Percentiles rank a stretch among this genome's conserved stretches.
phyloP scores from a whole-genome alignment of 2,329 filamentous ascomycete genomes.

The Cytospora paraplurivora region DNA sequence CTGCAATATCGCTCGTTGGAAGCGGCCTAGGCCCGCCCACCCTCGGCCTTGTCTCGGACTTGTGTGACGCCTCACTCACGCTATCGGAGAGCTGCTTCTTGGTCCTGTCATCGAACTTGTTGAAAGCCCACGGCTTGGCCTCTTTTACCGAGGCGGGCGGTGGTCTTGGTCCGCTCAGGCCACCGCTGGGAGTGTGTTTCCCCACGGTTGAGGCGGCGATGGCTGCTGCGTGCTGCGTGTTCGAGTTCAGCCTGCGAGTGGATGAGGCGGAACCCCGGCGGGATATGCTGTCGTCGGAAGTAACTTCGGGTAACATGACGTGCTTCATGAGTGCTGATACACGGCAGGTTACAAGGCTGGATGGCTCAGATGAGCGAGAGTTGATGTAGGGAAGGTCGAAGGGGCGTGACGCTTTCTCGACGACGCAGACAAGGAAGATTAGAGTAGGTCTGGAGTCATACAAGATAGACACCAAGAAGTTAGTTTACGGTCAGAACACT shows the following conservation, averaged over 20 bases:
- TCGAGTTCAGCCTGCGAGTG: constrained; percentile 17
- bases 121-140: constrained; percentile 17
- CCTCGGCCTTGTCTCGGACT: constrained; percentile 14
- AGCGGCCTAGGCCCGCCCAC: constrained; percentile 25
- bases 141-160: constrained; percentile 23
- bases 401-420: constrained; percentile 31
- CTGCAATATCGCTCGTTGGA: constrained; percentile 20
- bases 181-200: background rate
- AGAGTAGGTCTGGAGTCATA: constrained; percentile 24
- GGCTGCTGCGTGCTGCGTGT: constrained; percentile 27
- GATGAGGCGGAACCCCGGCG: constrained; percentile 23
- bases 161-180: constrained; percentile 14
- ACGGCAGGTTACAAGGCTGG: constrained; percentile 26
- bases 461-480: background rate
- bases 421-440: constrained; percentile 30
- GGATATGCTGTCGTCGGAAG: constrained; percentile 28
- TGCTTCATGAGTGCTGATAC: constrained; percentile 21
- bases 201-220: constrained; percentile 23
- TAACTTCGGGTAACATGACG: constrained; percentile 23
- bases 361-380: constrained; percentile 4
- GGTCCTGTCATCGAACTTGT: constrained; percentile 22
- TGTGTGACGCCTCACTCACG: constrained; percentile 23
- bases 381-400: constrained; percentile 33
- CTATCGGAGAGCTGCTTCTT: constrained; percentile 24
- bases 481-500: background rate